Evolutionary conservation across 2,329 filamentous ascomycete genomes (phyloP).

Genomic region (Trichoderma aggressivum): DNA sequence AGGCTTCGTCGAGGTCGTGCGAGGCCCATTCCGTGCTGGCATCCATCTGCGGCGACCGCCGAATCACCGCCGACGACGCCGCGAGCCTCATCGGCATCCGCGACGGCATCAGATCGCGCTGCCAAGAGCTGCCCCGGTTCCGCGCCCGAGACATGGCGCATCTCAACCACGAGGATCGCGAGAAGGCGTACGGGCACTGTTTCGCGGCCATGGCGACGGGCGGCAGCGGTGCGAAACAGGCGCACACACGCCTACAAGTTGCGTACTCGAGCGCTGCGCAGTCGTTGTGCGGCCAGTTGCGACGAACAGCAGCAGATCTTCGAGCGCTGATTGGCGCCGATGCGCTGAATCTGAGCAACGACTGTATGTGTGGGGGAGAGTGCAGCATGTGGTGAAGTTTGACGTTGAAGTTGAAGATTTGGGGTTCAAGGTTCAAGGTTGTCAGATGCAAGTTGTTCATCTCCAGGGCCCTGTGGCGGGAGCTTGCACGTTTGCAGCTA

Average conservation of each 20-base stretch:
- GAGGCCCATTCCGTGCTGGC: not conserved
- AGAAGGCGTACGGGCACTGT: not conserved
- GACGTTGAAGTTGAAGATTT: not conserved
- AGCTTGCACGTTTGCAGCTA: not conserved
- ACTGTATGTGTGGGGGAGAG: constrained; percentile 2
- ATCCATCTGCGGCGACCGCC: not conserved
- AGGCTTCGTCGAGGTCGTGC: not conserved
- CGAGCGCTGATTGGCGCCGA: not conserved
- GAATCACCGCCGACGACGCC: not conserved
- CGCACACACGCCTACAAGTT: not conserved
- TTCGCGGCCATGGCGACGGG: not conserved
- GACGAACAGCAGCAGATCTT: constrained; percentile 1
- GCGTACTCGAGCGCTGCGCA: constrained; percentile 1
- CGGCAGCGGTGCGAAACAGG: not conserved
- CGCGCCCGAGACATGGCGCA: not conserved
- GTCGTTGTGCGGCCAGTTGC: constrained; percentile 1
- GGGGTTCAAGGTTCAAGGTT: not conserved
- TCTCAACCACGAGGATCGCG: constrained; percentile 2
- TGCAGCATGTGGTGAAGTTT: not conserved
- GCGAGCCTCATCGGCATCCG: not conserved
- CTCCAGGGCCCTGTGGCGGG: not conserved
- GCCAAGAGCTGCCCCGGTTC: not conserved
- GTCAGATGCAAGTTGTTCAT: not conserved
- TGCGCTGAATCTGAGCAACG: constrained; percentile 3
- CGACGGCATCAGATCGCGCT: not conserved